These are phyloP conservation scores for Solanum sitiens DNA, from an alignment of 257 asterid genomes.

Conservation along the genomic window DNA sequence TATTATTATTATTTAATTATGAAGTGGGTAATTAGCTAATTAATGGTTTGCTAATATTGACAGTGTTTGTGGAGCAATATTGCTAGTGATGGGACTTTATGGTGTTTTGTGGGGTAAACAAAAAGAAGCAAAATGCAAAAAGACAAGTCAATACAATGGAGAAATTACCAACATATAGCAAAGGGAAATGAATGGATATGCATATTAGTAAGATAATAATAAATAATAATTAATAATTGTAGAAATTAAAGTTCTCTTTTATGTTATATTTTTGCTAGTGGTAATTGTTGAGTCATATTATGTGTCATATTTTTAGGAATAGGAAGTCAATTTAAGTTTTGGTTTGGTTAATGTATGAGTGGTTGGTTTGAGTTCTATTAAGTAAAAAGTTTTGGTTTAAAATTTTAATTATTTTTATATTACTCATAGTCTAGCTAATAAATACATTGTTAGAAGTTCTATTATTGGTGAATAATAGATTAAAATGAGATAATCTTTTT, in stretches of 20 bases:
- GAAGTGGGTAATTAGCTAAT: neutral
- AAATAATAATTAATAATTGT: neutral
- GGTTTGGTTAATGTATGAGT: neutral
- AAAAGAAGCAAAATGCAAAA: constrained; percentile 5
- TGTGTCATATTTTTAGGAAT: neutral
- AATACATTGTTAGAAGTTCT: neutral
- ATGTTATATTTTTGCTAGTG: too few species aligned
- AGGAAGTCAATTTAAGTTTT: neutral
- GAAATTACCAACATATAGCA: neutral
- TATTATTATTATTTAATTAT: neutral
- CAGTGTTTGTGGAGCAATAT: constrained; percentile 27
- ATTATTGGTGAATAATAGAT: neutral
- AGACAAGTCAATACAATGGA: neutral
- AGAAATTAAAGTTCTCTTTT: neutral
- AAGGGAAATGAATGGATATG: neutral
- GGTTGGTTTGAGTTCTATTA: neutral
- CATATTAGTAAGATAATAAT: neutral
- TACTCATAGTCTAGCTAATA: neutral
- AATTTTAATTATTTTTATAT: neutral
- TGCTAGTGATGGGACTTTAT: constrained; percentile 27
- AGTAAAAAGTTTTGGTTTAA: neutral
- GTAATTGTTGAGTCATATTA: neutral
- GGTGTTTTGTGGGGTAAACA: constrained; percentile 32
- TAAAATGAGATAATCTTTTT: neutral
- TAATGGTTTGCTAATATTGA: neutral